phyloP scores from a whole-genome alignment of 2,329 filamentous ascomycete species.

The Zasmidium cellare region DNA sequence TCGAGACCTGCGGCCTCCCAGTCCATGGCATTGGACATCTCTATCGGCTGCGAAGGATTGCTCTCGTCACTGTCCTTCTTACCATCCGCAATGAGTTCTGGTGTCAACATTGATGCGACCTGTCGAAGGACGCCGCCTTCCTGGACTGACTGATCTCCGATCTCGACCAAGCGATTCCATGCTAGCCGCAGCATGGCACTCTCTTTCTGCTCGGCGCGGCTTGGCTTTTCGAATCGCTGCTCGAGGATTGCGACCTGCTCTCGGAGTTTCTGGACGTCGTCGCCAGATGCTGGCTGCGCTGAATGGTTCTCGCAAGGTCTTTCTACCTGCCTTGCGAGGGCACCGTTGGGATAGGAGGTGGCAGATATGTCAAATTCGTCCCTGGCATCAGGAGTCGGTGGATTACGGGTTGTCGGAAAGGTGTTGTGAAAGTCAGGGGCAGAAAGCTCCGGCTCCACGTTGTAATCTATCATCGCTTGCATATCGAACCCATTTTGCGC shows the following conservation, averaged over 20 bases:
- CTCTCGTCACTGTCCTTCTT: background rate
- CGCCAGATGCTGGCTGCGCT: background rate
- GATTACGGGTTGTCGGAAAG: no score
- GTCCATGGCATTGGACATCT: background rate
- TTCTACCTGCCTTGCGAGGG: no score
- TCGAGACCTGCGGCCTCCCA: background rate
- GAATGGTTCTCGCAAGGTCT: background rate
- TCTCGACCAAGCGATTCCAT: background rate
- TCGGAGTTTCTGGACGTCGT: background rate
- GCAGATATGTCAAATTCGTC: no score
- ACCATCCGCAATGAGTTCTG: background rate
- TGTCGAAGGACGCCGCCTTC: background rate
- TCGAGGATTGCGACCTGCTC: background rate
- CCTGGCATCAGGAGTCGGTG: no score
- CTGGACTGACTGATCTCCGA: background rate
- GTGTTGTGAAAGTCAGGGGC: no score
- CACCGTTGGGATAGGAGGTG: no score
- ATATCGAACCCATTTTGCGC: no score
- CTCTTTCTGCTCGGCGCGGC: background rate
- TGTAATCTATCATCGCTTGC: no score
- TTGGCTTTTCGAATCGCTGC: background rate
- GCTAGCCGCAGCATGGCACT: background rate
- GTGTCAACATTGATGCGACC: background rate
- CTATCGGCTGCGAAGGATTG: background rate
- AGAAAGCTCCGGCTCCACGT: no score